Conservation (phyloP, 768 basidiomycete species). For the Solioccasus polychromus region DNA sequence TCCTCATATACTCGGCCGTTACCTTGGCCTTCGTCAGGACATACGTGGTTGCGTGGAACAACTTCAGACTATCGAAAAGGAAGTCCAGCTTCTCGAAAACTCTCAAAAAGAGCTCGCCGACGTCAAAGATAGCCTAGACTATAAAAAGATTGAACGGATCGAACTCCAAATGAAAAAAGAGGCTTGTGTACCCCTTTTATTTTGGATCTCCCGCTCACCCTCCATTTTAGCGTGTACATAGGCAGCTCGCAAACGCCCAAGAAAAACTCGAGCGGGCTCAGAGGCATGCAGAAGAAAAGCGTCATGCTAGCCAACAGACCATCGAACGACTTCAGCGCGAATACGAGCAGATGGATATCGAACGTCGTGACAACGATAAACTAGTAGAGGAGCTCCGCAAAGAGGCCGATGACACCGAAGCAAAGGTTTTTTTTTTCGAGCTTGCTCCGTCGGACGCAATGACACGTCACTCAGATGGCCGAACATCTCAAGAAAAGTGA, state of each 20-base stretch:
- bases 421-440: slow-evolving; percentile 46
- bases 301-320: slow-evolving; percentile 64
- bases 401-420: slow-evolving; percentile 66
- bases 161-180: slow-evolving; percentile 68
- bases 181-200: slow-evolving; percentile 37
- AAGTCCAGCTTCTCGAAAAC: slow-evolving; percentile 57
- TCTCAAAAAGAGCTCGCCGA: slow-evolving; percentile 68
- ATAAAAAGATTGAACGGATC: slow-evolving; percentile 71
- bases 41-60: slow-evolving; percentile 70
- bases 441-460: neutral
- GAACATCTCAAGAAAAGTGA: slow-evolving; percentile 76
- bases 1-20: neutral
- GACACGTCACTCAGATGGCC: slow-evolving; percentile 51
- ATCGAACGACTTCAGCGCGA: slow-evolving; percentile 75
- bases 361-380: slow-evolving; percentile 75
- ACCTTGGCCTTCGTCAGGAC: slow-evolving; percentile 57
- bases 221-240: slow-evolving; percentile 62
- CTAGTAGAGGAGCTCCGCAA: slow-evolving; percentile 72
- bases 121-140: slow-evolving; percentile 64
- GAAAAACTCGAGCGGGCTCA: slow-evolving; percentile 81
- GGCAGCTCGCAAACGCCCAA: slow-evolving; percentile 76
- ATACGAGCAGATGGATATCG: slow-evolving; percentile 74
- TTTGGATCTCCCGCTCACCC: neutral
- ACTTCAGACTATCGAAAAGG: slow-evolving; percentile 69
- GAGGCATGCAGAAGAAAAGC: slow-evolving; percentile 77